Evolutionary conservation across 2,329 filamentous ascomycete genomes (phyloP).

Genomic region (Xylariaceae sp.): DNA sequence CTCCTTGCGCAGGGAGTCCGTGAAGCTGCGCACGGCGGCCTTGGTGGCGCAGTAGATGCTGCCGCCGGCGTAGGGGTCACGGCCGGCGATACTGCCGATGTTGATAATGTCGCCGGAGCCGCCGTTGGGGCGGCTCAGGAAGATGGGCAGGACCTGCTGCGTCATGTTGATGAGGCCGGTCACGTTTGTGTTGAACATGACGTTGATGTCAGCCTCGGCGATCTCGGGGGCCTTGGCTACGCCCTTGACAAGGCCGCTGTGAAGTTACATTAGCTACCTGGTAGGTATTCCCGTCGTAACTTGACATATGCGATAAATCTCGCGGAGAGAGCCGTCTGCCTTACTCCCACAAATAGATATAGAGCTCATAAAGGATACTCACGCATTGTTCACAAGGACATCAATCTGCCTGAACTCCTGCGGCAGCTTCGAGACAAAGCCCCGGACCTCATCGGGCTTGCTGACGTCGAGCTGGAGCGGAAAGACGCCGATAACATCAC

Average conservation of each 20-base stretch:
- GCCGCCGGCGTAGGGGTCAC: conserved; percentile 68
- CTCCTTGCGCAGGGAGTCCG: conserved; percentile 66
- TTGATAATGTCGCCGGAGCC: conserved; percentile 94
- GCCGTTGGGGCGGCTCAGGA: conserved; percentile 69
- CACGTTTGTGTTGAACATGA: conserved; percentile 92
- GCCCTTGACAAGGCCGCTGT: conserved; percentile 81
- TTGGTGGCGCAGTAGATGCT: conserved; percentile 79
- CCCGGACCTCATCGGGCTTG: conserved; percentile 66
- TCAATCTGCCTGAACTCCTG: conserved; percentile 81
- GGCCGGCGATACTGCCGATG: conserved; percentile 57
- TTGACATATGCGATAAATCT: not conserved
- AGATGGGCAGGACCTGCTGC: conserved; percentile 79
- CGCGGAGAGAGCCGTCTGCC: not conserved
- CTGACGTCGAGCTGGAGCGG: conserved; percentile 85
- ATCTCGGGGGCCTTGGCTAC: conserved; percentile 84
- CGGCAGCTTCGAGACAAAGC: conserved; percentile 69
- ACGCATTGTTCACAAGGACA: conserved; percentile 95
- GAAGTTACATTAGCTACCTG: not conserved
- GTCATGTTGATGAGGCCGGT: conserved; percentile 96
- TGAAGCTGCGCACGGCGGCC: conserved; percentile 69
- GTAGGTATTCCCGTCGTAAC: not conserved
- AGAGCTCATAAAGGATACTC: conserved; percentile 33
- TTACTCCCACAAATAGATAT: too few relatives aligned
- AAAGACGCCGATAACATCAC: conserved; percentile 60
- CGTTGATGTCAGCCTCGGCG: conserved; percentile 70